Conservation (phyloP, 306 rosid genomes). For the Quercus suber region DNA sequence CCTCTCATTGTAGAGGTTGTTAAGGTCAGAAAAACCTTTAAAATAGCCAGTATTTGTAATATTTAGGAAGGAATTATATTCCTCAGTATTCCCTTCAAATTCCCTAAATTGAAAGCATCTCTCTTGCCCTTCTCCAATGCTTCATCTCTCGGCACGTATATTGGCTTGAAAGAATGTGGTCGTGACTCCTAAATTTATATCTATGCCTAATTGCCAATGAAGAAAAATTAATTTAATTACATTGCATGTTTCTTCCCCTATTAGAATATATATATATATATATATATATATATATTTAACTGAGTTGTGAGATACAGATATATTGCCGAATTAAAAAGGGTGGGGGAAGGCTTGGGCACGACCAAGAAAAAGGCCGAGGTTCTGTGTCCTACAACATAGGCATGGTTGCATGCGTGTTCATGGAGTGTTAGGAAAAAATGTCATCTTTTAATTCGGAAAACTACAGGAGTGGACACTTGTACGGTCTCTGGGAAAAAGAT, state of each 20-base stretch:
- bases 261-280: too few species aligned
- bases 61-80: not conserved
- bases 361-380: too few species aligned
- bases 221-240: not conserved
- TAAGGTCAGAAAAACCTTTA: not conserved
- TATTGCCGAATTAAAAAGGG: too few species aligned
- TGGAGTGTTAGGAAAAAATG: too few species aligned
- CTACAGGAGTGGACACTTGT: too few species aligned
- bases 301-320: too few species aligned
- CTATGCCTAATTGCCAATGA: not conserved
- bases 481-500: too few species aligned
- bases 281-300: too few species aligned
- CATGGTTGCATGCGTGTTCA: too few species aligned
- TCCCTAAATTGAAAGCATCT: constrained; percentile 11
- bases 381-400: too few species aligned
- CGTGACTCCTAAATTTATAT: constrained; percentile 1
- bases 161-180: not conserved
- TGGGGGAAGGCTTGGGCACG: too few species aligned
- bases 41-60: not conserved
- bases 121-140: constrained; percentile 9
- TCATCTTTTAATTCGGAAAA: too few species aligned
- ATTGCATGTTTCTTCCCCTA: not conserved
- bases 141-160: constrained; percentile 18
- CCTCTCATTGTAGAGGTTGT: not conserved
- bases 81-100: constrained; percentile 3